Conservation (phyloP, 306 rosid species). For the Begonia fuchsioides region DNA sequence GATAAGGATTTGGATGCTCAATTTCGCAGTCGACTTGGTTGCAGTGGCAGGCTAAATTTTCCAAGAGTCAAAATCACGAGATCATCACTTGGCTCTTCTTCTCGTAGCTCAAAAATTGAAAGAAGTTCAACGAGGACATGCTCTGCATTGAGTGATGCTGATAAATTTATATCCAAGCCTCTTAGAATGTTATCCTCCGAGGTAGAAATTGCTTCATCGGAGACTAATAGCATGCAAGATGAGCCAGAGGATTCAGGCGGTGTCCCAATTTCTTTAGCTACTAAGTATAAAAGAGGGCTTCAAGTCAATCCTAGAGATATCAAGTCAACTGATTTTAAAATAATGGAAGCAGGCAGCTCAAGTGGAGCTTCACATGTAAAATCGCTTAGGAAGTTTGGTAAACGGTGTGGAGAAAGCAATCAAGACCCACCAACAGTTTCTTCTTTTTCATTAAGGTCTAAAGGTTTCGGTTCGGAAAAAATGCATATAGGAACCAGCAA, state of each 20-base stretch:
- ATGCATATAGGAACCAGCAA: background rate
- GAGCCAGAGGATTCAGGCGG: conserved; percentile 4
- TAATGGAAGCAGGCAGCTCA: conserved; percentile 9
- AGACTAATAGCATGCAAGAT: conserved; percentile 6
- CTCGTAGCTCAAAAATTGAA: conserved; percentile 4
- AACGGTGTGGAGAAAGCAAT: conserved; percentile 1
- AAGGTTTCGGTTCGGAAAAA: conserved; percentile 4
- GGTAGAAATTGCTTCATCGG: conserved; percentile 8
- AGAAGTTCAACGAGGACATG: conserved; percentile 7
- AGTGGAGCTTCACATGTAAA: background rate
- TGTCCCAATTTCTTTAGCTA: background rate
- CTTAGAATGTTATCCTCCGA: conserved; percentile 6
- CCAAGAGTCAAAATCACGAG: conserved; percentile 44
- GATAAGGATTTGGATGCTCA: conserved; percentile 50
- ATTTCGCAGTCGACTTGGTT: conserved; percentile 59
- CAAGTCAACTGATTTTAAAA: conserved; percentile 1
- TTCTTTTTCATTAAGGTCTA: background rate
- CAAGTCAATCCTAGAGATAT: conserved; percentile 2
- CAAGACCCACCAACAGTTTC: conserved; percentile 1
- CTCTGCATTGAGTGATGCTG: conserved; percentile 3
- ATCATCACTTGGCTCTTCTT: conserved; percentile 12
- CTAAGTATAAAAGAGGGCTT: conserved; percentile 3
- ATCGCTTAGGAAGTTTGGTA: conserved; percentile 1
- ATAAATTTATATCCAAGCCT: conserved; percentile 4
- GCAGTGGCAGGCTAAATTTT: conserved; percentile 55